These are phyloP conservation scores for Thielaviopsis ethacetica DNA, from an alignment of 2,329 filamentous ascomycete species.

Conservation along the genomic window DNA sequence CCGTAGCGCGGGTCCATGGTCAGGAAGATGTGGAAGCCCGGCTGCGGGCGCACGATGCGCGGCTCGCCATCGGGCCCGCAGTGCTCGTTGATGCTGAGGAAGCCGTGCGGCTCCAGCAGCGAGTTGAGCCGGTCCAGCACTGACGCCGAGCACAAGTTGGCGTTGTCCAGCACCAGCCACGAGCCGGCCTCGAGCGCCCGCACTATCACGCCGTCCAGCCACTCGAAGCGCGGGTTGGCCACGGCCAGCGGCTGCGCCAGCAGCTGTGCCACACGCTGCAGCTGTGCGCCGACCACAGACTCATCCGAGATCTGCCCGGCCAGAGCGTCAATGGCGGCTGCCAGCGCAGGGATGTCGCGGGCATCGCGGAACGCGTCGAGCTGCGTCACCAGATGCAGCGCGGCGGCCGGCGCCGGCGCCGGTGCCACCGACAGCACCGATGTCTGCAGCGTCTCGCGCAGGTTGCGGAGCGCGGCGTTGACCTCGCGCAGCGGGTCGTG, in stretches of 20 bases:
- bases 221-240: constrained; percentile 74
- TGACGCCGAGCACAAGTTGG: constrained; percentile 88
- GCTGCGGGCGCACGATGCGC: constrained; percentile 63
- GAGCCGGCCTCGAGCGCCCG: constrained; percentile 71
- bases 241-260: constrained; percentile 38
- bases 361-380: constrained; percentile 23
- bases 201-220: constrained; percentile 86
- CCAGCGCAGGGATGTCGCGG: constrained; percentile 22
- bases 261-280: constrained; percentile 32
- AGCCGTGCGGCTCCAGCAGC: constrained; percentile 76
- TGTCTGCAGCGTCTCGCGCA: constrained; percentile 35
- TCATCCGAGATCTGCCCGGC: constrained; percentile 25
- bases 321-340: constrained; percentile 24
- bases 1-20: constrained; percentile 87
- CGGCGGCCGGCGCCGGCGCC: constrained; percentile 27
- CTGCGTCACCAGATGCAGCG: constrained; percentile 33
- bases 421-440: constrained; percentile 34
- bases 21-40: constrained; percentile 79
- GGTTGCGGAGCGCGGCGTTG: constrained; percentile 33
- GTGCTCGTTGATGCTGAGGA: constrained; percentile 84
- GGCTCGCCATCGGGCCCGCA: constrained; percentile 68
- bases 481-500: constrained; percentile 64
- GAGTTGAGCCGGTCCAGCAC: constrained; percentile 92
- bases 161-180: constrained; percentile 93
- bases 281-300: constrained; percentile 29